phyloP scores from a whole-genome alignment of 2,329 filamentous ascomycete species.

The Cladosporium sp. region DNA sequence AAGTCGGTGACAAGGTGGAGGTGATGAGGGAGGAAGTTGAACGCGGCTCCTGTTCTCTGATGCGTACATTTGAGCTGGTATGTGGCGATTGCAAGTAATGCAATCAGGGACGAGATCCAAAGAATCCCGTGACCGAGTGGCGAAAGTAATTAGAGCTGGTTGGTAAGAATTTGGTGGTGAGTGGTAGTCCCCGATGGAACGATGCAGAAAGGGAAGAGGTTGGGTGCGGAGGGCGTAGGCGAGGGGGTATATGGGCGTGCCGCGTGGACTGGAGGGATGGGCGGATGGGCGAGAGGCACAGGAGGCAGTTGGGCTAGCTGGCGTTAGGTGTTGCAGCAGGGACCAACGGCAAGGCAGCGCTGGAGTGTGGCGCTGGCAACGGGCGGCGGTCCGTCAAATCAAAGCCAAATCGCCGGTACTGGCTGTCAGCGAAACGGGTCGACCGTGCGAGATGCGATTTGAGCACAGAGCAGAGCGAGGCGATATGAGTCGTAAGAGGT shows the following conservation, averaged over 20 bases:
- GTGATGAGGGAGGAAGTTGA: slow-evolving; percentile 12
- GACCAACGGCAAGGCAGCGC: slow-evolving; percentile 7
- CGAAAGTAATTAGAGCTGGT: slow-evolving; percentile 10
- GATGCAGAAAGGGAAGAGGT: slow-evolving; percentile 20
- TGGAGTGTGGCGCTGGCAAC: slow-evolving; percentile 10
- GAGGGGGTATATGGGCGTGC: slow-evolving; percentile 16
- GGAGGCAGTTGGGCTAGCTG: slow-evolving; percentile 9
- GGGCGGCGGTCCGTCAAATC: slow-evolving; percentile 19
- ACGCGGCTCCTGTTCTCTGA: slow-evolving; percentile 22
- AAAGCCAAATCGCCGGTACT: slow-evolving; percentile 12
- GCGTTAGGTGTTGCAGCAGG: slow-evolving; percentile 18
- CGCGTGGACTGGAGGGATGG: slow-evolving; percentile 4
- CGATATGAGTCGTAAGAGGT: slow-evolving; percentile 1
- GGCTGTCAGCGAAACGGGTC: slow-evolving; percentile 14
- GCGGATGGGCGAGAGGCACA: background rate
- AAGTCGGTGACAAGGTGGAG: slow-evolving; percentile 22
- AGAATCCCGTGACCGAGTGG: slow-evolving; percentile 16
- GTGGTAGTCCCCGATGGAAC: slow-evolving; percentile 16
- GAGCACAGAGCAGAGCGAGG: background rate
- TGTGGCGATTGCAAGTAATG: slow-evolving; percentile 15
- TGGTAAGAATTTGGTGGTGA: slow-evolving; percentile 14
- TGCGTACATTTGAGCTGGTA: slow-evolving; percentile 21
- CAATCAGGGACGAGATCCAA: slow-evolving; percentile 21
- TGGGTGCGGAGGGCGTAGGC: slow-evolving; percentile 18
- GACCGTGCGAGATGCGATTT: slow-evolving; percentile 10